Conservation (phyloP, 108 stramenopile genomes). For the Discostella stelligeroides region DNA sequence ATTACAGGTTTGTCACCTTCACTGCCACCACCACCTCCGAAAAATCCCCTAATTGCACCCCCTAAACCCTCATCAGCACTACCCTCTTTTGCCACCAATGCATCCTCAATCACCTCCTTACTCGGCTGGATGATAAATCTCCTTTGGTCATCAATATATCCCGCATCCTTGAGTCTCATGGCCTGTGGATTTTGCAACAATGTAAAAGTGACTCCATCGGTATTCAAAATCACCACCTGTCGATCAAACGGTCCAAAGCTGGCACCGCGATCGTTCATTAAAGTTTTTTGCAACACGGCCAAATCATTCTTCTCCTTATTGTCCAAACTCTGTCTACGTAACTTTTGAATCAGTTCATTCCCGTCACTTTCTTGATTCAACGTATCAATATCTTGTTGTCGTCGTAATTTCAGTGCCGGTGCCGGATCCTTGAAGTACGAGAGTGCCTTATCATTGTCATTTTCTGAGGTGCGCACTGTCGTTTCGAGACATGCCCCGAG, state of each 20-base stretch:
- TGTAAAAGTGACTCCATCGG: slow-evolving; percentile 75
- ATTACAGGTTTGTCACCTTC: neutral
- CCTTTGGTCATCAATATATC: slow-evolving; percentile 68
- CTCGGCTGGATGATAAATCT: slow-evolving; percentile 81
- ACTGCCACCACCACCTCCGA: slow-evolving; percentile 33
- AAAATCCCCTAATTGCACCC: slow-evolving; percentile 51
- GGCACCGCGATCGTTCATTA: slow-evolving; percentile 75
- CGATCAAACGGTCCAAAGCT: slow-evolving; percentile 79
- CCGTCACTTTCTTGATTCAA: slow-evolving; percentile 52
- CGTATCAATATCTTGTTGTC: slow-evolving; percentile 22
- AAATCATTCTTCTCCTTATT: slow-evolving; percentile 84
- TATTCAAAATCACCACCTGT: slow-evolving; percentile 80
- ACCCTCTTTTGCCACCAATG: slow-evolving; percentile 48
- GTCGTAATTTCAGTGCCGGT: slow-evolving; percentile 50
- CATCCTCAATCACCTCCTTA: slow-evolving; percentile 68
- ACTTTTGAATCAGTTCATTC: slow-evolving; percentile 69
- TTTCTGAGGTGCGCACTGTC: slow-evolving; percentile 60
- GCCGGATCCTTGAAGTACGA: slow-evolving; percentile 73
- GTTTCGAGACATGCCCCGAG: slow-evolving; percentile 82
- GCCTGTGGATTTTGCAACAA: slow-evolving; percentile 78
- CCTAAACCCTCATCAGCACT: slow-evolving; percentile 32
- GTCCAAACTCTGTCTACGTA: slow-evolving; percentile 69
- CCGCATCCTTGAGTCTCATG: slow-evolving; percentile 82
- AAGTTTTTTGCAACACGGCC: slow-evolving; percentile 64
- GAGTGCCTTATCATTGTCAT: slow-evolving; percentile 82